Base-by-base conservation (phyloP, 106 monocot genomes). In the Ottelia alismoides region DNA sequence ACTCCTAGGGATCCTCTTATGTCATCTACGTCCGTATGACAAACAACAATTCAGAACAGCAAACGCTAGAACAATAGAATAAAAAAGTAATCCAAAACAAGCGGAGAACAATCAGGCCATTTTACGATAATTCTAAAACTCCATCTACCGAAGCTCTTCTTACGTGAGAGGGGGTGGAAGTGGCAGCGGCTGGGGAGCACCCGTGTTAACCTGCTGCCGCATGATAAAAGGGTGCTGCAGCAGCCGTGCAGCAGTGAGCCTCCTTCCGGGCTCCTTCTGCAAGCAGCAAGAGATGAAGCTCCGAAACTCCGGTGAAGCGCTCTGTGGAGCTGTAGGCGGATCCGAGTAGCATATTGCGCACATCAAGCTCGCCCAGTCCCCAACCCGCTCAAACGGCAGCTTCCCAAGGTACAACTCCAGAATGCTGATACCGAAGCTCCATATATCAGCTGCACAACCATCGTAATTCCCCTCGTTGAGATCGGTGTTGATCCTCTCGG, bases 381-480 rank as follows among this genome's bases (percentile, higher is more conserved):
- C 90, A 60, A 75, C 72, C 66, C 71, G 55, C 3, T 84, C 90
- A 28, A 78, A 78, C 2, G 90, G 84, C 40, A 90, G 81, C 22
- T 48, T 47, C 0, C 90, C 90, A 56, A 90, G 30, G 43, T 90
- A 84, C 29, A 90, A 81, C 72, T 90, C 90, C n/a, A 90, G 75
- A n/a, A 90, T 76, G 54, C 84, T 81, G 30, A 90, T 62, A 1
- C 84, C 90, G 50, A 91, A 85, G 64, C 90, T 91, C 90, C 90
- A 91, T 43, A 91, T 85, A 53, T 91, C 90, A 43, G 78, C 84
- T 16, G 84, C 80, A 61, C 76, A 85, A 2, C 84, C 90, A 30
- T 91, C 81, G 59, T 91, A 90, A 24, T 25, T 63, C 10, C 90
- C 90, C 30, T 90, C 63, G 61, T 81, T 90, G 43, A 47, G 22